Percentiles rank a stretch among this genome's conserved stretches.
Conservation (phyloP, 306 rosid genomes). For the Cucurbita pepo region DNA sequence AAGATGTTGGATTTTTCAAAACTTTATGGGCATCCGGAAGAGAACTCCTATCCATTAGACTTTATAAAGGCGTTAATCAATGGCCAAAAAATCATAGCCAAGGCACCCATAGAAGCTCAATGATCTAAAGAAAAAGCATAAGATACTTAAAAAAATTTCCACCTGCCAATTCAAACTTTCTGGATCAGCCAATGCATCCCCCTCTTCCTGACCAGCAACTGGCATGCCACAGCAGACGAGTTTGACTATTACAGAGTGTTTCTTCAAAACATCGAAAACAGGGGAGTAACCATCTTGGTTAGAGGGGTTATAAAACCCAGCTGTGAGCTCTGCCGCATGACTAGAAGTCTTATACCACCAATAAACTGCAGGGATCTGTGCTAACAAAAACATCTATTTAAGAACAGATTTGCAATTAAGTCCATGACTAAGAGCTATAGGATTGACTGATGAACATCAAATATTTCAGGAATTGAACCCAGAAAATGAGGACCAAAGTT, state of each 20-base stretch:
- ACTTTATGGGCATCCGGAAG: no score
- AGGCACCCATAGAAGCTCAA: neutral
- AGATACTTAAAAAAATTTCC: constrained; percentile 5
- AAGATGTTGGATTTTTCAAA: no score
- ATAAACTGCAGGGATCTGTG: constrained; percentile 82
- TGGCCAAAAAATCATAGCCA: neutral
- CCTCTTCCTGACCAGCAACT: constrained; percentile 46
- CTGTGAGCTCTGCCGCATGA: constrained; percentile 91
- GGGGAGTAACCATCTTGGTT: constrained; percentile 92
- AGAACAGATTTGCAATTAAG: neutral
- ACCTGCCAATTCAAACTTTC: constrained; percentile 97
- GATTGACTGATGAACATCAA: neutral
- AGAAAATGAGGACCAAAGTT: neutral
- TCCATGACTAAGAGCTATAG: neutral
- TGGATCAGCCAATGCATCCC: constrained; percentile 69
- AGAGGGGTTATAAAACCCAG: constrained; percentile 86
- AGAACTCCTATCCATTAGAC: no score
- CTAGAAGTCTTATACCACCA: constrained; percentile 95
- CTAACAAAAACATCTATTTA: neutral
- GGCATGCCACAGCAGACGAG: constrained; percentile 64
- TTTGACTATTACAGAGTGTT: constrained; percentile 54
- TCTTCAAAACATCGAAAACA: constrained; percentile 69
- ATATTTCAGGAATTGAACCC: neutral
- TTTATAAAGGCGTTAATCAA: neutral
- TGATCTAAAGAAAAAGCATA: neutral